These are phyloP conservation scores for Pelargonium cotyledonis DNA, from an alignment of 441 rosid genomes.

Conservation along the genomic window DNA sequence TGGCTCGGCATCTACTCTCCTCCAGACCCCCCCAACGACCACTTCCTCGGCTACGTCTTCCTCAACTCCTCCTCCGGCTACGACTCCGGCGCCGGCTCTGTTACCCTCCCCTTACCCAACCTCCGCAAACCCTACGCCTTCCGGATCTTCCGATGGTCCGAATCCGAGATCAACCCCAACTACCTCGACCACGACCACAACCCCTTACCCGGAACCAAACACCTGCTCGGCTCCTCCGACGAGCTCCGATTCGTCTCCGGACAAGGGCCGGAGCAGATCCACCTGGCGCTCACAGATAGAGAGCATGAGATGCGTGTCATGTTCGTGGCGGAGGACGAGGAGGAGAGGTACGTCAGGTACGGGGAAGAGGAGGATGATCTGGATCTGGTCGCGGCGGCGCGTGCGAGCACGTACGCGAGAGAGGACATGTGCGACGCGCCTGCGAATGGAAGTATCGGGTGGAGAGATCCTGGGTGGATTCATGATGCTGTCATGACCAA, in stretches of 20 bases:
- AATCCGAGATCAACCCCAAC: constrained; percentile 53
- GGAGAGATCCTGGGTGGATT: constrained; percentile 96
- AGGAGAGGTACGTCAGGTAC: constrained; percentile 54
- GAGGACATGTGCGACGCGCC: constrained; percentile 77
- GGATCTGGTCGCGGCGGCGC: constrained; percentile 29
- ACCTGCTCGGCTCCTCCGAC: constrained; percentile 42
- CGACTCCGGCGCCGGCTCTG: constrained; percentile 63
- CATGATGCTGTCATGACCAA: constrained; percentile 55
- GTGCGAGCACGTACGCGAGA: constrained; percentile 63
- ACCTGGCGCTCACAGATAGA: constrained; percentile 54
- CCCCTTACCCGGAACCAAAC: constrained; percentile 66
- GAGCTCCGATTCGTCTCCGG: constrained; percentile 34
- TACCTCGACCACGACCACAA: constrained; percentile 67
- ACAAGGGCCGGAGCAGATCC: constrained; percentile 67
- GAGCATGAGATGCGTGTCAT: constrained; percentile 78
- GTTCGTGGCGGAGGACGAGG: constrained; percentile 62
- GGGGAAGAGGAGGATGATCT: constrained; percentile 44
- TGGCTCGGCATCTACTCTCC: constrained; percentile 90
- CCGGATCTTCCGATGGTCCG: constrained; percentile 84
- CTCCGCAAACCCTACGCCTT: constrained; percentile 70
- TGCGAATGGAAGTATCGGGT: constrained; percentile 57
- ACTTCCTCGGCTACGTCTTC: constrained; percentile 73
- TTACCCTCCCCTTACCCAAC: constrained; percentile 57
- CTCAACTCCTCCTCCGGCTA: constrained; percentile 51
- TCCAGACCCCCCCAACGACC: constrained; percentile 54